phyloP scores from a whole-genome alignment of 148 eudicot species.

The Cornus suecica region DNA sequence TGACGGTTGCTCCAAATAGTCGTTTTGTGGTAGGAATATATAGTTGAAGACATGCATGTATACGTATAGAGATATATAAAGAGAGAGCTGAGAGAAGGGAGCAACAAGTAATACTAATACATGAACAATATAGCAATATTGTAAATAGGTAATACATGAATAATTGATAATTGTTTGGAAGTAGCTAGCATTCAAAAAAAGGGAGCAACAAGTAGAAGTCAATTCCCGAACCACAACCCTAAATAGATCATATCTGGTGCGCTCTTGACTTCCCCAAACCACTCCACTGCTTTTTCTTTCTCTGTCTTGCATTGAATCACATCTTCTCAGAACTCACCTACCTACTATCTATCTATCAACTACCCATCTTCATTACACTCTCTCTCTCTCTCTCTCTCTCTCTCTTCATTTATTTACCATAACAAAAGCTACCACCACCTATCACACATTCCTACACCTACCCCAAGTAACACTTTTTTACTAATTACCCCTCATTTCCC shows the following conservation, averaged over 20 bases:
- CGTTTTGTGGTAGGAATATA: too few species aligned
- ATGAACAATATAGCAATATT: background rate
- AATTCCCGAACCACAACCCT: slow-evolving; percentile 99
- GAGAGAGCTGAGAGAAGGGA: too few species aligned
- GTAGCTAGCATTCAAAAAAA: background rate
- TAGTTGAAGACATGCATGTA: too few species aligned
- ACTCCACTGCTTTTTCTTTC: too few species aligned
- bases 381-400: background rate
- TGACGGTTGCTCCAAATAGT: too few species aligned
- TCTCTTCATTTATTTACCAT: slow-evolving; percentile 15
- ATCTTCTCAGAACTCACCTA: slow-evolving; percentile 16
- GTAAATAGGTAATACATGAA: too few species aligned
- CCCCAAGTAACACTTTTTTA: background rate
- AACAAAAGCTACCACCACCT: background rate
- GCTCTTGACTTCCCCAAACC: slow-evolving; percentile 89
- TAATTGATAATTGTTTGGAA: background rate
- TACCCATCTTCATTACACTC: slow-evolving; percentile 10
- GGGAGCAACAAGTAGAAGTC: slow-evolving; percentile 60
- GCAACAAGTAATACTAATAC: too few species aligned
- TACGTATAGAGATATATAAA: too few species aligned
- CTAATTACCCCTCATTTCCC: slow-evolving; percentile 19
- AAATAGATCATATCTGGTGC: slow-evolving; percentile 86
- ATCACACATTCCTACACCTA: slow-evolving; percentile 8
- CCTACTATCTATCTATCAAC: slow-evolving; percentile 14
- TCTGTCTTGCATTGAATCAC: background rate